Conservation (phyloP, 2,329 filamentous ascomycete species). For the Malbranchea cinnamomea region DNA sequence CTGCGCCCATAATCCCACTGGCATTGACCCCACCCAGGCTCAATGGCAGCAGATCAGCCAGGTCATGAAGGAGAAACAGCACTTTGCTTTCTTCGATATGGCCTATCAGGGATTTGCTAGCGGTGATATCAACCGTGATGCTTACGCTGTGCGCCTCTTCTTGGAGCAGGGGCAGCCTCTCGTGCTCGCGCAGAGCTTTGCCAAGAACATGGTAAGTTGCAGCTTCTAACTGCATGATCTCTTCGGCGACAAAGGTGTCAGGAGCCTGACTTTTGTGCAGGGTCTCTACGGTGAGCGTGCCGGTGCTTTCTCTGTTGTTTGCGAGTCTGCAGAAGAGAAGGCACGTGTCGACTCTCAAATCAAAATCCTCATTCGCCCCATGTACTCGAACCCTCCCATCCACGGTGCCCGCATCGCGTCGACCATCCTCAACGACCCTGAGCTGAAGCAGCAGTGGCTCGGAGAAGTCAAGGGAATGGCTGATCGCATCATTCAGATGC, state of each 20-base stretch:
- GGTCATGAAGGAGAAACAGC: slow-evolving; percentile 68
- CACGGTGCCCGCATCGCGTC: slow-evolving; percentile 91
- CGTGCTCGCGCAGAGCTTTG: slow-evolving; percentile 82
- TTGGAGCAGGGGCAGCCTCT: slow-evolving; percentile 82
- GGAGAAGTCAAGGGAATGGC: slow-evolving; percentile 97
- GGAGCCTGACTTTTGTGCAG: slow-evolving; percentile 29
- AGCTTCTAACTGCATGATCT: neutral
- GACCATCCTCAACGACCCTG: slow-evolving; percentile 74
- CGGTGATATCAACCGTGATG: slow-evolving; percentile 81
- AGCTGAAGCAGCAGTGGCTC: slow-evolving; percentile 86
- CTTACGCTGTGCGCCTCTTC: slow-evolving; percentile 87
- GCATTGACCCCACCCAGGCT: slow-evolving; percentile 78
- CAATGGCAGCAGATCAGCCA: slow-evolving; percentile 88
- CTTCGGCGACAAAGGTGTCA: neutral
- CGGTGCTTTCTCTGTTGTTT: slow-evolving; percentile 88
- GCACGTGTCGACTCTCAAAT: slow-evolving; percentile 92
- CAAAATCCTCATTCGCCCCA: slow-evolving; percentile 91
- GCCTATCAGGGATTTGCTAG: slow-evolving; percentile 97
- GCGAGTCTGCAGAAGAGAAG: slow-evolving; percentile 74
- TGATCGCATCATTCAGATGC: slow-evolving; percentile 98
- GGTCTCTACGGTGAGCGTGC: slow-evolving; percentile 98
- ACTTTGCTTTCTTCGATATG: slow-evolving; percentile 98
- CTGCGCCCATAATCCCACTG: slow-evolving; percentile 95
- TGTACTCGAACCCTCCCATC: slow-evolving; percentile 97
- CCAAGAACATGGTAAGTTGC: slow-evolving; percentile 97